Evolutionary conservation across 306 rosid genomes (phyloP).

Genomic region (Cyclanthera cordifolia): DNA sequence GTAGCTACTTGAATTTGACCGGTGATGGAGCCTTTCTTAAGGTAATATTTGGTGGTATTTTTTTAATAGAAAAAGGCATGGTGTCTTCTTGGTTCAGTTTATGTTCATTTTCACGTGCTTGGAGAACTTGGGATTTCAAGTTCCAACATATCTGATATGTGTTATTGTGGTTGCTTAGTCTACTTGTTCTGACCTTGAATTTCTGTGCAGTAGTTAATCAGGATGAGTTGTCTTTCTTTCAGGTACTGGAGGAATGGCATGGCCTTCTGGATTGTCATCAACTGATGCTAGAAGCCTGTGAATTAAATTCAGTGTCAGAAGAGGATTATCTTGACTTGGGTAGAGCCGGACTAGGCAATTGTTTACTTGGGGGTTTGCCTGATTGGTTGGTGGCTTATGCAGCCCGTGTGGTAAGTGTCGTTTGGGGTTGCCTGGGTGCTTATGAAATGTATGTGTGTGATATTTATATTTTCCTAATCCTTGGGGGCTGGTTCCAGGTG

Average conservation of each 20-base stretch:
- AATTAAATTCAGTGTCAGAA: constrained; percentile 60
- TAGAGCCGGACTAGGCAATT: constrained; percentile 96
- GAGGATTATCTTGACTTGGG: constrained; percentile 82
- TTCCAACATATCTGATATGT: neutral
- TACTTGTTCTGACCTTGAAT: neutral
- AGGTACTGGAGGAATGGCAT: constrained; percentile 92
- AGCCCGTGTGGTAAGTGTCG: constrained; percentile 73
- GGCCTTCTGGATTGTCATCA: constrained; percentile 76
- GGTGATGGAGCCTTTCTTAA: constrained; percentile 94
- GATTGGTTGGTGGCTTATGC: constrained; percentile 95
- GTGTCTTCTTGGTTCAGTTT: neutral
- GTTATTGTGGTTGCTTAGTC: neutral
- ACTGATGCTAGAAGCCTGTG: constrained; percentile 92
- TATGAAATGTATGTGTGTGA: neutral
- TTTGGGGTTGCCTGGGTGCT: constrained; percentile 10
- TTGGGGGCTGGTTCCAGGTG: constrained; percentile 50
- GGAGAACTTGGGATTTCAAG: neutral
- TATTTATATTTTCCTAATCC: constrained; percentile 18
- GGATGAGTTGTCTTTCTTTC: constrained; percentile 12
- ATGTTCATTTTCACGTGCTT: neutral
- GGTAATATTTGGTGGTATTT: constrained; percentile 26
- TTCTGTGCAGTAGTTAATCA: constrained; percentile 13
- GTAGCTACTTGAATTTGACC: constrained; percentile 91
- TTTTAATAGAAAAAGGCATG: neutral
- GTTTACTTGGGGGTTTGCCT: constrained; percentile 93